phyloP scores from a whole-genome alignment of 176 grass and related monocot species.

The Paspalum vaginatum region DNA sequence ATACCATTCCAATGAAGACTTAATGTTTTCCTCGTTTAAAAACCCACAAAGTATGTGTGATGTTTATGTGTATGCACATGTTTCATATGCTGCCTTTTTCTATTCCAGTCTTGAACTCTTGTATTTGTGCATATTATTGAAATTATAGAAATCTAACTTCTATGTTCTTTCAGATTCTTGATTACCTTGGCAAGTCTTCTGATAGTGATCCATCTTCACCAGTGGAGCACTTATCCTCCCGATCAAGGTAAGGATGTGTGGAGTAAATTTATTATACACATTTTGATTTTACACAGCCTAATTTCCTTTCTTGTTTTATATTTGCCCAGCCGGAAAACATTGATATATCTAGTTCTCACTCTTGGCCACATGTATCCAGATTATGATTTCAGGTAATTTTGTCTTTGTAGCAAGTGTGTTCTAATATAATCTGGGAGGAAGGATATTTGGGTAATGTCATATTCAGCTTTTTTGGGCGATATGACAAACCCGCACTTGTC shows the following conservation, averaged over 20 bases:
- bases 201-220: conserved; percentile 81
- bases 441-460: conserved; percentile 97
- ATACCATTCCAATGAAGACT: neutral
- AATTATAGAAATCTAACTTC: conserved; percentile 28
- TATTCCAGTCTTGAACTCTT: neutral
- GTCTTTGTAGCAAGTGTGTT: conserved; percentile 39
- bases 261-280: neutral
- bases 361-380: conserved; percentile 95
- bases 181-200: conserved; percentile 91
- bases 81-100: conserved; percentile 16
- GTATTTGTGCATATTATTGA: neutral
- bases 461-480: conserved; percentile 86
- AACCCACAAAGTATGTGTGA: neutral
- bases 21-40: neutral
- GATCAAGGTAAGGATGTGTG: conserved; percentile 65
- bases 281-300: conserved; percentile 10
- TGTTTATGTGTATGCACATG: neutral
- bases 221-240: conserved; percentile 81
- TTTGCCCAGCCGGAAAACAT: conserved; percentile 74
- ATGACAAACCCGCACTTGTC: conserved; percentile 74
- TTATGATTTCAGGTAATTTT: conserved; percentile 99
- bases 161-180: conserved; percentile 73
- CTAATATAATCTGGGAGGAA: conserved; percentile 64
- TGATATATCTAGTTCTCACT: conserved; percentile 95
- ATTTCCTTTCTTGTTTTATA: conserved; percentile 25